Evolutionary conservation across 768 basidiomycete species (phyloP).

Genomic region (Baorangia bicolor): DNA sequence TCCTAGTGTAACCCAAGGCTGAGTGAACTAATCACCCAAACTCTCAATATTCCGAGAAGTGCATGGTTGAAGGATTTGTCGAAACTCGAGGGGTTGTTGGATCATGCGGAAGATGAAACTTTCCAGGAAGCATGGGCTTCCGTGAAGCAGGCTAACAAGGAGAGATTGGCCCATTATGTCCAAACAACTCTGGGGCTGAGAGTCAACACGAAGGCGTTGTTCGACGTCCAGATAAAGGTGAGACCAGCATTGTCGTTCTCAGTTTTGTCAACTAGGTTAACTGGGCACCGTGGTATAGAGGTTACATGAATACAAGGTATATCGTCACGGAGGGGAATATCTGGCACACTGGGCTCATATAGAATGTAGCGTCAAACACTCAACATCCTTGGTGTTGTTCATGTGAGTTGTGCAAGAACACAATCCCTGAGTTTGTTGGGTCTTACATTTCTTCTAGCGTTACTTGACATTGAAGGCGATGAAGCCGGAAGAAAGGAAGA

Average conservation of each 20-base stretch:
- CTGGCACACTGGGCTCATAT: neutral
- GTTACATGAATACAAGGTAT: slow-evolving; percentile 89
- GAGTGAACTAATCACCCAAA: slow-evolving; percentile 78
- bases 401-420: slow-evolving; percentile 47
- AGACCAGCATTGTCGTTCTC: slow-evolving; percentile 3
- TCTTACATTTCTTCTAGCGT: slow-evolving; percentile 45
- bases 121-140: slow-evolving; percentile 82
- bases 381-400: slow-evolving; percentile 89
- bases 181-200: slow-evolving; percentile 66
- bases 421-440: neutral
- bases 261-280: neutral
- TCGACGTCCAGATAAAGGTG: slow-evolving; percentile 90
- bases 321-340: neutral
- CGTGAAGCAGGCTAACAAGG: slow-evolving; percentile 90
- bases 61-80: slow-evolving; percentile 85
- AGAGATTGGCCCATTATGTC: slow-evolving; percentile 77
- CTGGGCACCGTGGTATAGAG: slow-evolving; percentile 45
- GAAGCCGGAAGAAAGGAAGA: slow-evolving; percentile 75
- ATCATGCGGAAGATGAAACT: slow-evolving; percentile 64
- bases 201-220: slow-evolving; percentile 76
- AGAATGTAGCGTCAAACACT: slow-evolving; percentile 77
- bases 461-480: slow-evolving; percentile 81
- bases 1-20: slow-evolving; percentile 86
- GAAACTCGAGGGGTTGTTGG: slow-evolving; percentile 75
- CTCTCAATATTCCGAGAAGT: slow-evolving; percentile 69